Evolutionary conservation across 164 flowering plant genomes (phyloP).

Genomic region (Stephania japonica): DNA sequence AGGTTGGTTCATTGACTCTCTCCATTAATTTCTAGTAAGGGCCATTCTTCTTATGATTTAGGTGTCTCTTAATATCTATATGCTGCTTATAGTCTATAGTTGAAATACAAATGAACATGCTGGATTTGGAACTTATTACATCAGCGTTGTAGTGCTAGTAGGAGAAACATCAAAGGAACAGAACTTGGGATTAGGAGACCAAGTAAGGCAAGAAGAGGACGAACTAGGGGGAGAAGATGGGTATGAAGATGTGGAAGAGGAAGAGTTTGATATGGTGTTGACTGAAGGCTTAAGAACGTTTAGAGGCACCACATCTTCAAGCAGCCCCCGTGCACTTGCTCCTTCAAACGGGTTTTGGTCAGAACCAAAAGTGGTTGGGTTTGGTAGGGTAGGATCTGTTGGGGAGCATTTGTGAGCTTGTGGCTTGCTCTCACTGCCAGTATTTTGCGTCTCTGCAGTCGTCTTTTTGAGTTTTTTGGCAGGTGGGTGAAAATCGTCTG

Average conservation of each 20-base stretch:
- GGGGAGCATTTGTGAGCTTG: slow-evolving; percentile 4
- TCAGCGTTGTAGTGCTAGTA: slow-evolving; percentile 14
- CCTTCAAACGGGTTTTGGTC: slow-evolving; percentile 9
- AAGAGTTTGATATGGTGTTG: slow-evolving; percentile 26
- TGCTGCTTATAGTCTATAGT: neutral
- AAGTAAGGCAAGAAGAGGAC: slow-evolving; percentile 21
- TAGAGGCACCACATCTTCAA: slow-evolving; percentile 81
- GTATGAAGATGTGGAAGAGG: slow-evolving; percentile 15
- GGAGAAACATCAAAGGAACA: slow-evolving; percentile 14
- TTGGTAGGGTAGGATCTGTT: slow-evolving; percentile 1
- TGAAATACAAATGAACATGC: neutral
- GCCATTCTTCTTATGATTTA: neutral
- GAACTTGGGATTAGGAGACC: slow-evolving; percentile 19
- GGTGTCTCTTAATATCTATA: neutral
- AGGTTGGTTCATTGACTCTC: neutral
- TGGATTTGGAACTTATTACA: neutral
- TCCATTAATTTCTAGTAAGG: neutral
- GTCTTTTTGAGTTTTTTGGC: slow-evolving; percentile 22
- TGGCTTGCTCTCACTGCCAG: neutral
- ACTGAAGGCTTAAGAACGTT: slow-evolving; percentile 49
- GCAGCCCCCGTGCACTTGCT: slow-evolving; percentile 49
- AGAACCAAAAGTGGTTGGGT: neutral
- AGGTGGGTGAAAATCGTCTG: slow-evolving; percentile 8
- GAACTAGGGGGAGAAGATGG: slow-evolving; percentile 23
- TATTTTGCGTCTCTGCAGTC: slow-evolving; percentile 7